Evolutionary conservation across 2,329 filamentous ascomycete genomes (phyloP).

Genomic region (Helminthosporium solani): DNA sequence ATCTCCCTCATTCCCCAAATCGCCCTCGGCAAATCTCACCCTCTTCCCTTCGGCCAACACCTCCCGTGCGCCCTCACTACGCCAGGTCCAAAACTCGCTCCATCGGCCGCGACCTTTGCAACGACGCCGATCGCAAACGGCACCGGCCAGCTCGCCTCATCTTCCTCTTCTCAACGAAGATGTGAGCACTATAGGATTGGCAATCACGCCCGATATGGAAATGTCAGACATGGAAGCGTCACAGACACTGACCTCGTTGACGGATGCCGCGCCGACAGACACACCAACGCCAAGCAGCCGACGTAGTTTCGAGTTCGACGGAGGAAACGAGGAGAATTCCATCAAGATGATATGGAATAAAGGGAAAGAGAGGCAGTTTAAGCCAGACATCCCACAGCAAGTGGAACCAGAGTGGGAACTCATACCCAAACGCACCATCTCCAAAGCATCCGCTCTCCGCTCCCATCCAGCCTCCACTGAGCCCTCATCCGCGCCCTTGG

Average conservation of each 20-base stretch:
- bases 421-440: slow-evolving; percentile 22
- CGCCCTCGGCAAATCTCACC: slow-evolving; percentile 32
- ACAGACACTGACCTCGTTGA: background rate
- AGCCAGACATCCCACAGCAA: background rate
- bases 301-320: background rate
- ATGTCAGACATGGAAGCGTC: background rate
- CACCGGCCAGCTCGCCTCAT: slow-evolving; percentile 31
- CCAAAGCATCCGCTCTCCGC: slow-evolving; percentile 28
- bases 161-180: slow-evolving; percentile 3
- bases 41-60: slow-evolving; percentile 33
- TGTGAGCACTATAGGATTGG: slow-evolving; percentile 4
- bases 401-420: slow-evolving; percentile 13
- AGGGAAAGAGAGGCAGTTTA: background rate
- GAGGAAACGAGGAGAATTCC: background rate
- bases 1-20: slow-evolving; percentile 31
- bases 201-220: slow-evolving; percentile 1
- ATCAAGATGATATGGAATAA: background rate
- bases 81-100: slow-evolving; percentile 9
- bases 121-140: slow-evolving; percentile 33
- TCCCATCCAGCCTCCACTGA: slow-evolving; percentile 22
- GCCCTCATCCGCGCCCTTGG: slow-evolving; percentile 29
- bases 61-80: slow-evolving; percentile 29
- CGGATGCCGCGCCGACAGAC: background rate
- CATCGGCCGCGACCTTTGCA: slow-evolving; percentile 25
- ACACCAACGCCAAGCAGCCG: background rate